phyloP scores from a whole-genome alignment of 352 stramenopile genomes.

The Phytophthora pini region DNA sequence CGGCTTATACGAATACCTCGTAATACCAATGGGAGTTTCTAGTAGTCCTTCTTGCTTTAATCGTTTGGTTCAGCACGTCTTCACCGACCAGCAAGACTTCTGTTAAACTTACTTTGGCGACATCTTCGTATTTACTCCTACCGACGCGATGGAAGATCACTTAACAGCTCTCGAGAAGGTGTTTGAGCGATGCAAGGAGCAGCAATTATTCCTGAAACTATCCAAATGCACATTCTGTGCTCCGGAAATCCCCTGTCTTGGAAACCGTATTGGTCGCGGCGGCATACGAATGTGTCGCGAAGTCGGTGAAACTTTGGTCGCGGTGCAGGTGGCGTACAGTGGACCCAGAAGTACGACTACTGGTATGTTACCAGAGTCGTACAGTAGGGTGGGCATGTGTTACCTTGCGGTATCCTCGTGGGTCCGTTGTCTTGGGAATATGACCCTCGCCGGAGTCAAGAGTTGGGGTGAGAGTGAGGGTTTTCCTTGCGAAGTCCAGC shows the following conservation, averaged over 20 bases:
- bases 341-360: no score
- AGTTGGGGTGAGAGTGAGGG: no score
- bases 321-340: no score
- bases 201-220: conserved; percentile 10
- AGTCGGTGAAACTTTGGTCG: no score
- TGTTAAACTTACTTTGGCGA: conserved; percentile 14
- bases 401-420: no score
- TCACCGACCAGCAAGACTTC: not conserved
- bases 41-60: conserved; percentile 14
- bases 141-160: conserved; percentile 1
- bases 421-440: no score
- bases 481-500: no score
- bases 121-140: conserved; percentile 6
- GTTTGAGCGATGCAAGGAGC: not conserved
- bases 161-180: conserved; percentile 3
- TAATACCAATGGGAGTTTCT: conserved; percentile 3
- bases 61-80: not conserved
- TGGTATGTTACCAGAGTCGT: no score
- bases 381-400: no score
- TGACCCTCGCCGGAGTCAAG: no score
- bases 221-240: conserved; percentile 18
- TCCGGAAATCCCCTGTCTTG: conserved; percentile 2
- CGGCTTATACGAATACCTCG: not conserved
- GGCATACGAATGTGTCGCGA: conserved; percentile 4
- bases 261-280: not conserved